Base-by-base conservation (phyloP, 495 filamentous ascomycete genomes). In the Amphirosellinia nigrospora region DNA sequence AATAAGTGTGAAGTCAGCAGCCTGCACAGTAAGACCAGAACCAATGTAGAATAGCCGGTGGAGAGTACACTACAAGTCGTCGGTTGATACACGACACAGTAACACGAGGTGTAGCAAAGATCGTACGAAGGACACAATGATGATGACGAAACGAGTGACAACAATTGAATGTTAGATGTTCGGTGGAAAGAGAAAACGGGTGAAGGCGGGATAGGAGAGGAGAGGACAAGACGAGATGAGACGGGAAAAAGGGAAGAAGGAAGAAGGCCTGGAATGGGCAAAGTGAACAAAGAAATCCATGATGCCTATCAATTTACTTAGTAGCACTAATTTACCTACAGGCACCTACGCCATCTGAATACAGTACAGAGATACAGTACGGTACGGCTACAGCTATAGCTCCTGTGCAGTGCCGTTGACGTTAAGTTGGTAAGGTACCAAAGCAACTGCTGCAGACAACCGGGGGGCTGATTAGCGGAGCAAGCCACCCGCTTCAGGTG, bases 11-110 rank as follows among this genome's bases (percentile, higher is more conserved):
- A n/a, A n/a, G n/a, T n/a, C 39, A 46, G 38, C 5, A n/a, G 23
- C 10, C 43, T 64, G 43, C 45, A 64, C 62, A 64, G 62, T 64
- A 43, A 64, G 62, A 38, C 58, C 56, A 60, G 56, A 1, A 19
- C 56, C 34, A 8, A 60, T 60, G 56, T 26, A 39, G 56, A 39
- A 60, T 60, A 60, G 56, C 58, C 16, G 34, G 36, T 28, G 58
- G 58, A 28, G 58, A 5, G 21, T 15, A 9, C 30, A n/a, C 58
- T 39, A 13, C 36, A n/a, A n/a, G n/a, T n/a, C n/a, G n/a, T n/a
- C n/a, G n/a, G n/a, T n/a, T 61, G 11, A 61, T 61, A 61, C 3
- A 41, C 23, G 21, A 21, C 32, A 58, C 55, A 61, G 58, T 61
- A 61, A 61, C 58, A 61, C 58, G 36, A 39, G 36, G 32, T 58